Percentiles rank a stretch among this genome's conserved stretches.
These are phyloP conservation scores for Fusarium clavum DNA, from an alignment of 2,329 filamentous ascomycete species.

Conservation along the genomic window DNA sequence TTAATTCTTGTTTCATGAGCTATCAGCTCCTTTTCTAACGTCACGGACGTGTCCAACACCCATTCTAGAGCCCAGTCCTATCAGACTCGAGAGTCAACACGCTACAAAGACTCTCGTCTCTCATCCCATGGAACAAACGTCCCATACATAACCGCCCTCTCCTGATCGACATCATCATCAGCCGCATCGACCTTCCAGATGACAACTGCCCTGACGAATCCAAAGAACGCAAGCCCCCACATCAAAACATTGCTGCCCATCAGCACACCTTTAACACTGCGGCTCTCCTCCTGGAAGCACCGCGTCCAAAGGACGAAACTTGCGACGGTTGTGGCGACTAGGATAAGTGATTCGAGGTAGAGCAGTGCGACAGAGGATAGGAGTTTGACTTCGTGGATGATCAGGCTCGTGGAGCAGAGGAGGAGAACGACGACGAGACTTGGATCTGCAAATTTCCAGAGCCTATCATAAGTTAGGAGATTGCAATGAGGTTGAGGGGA, in stretches of 20 bases:
- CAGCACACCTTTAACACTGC: slow-evolving; percentile 42
- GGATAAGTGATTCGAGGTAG: slow-evolving; percentile 45
- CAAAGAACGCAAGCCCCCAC: slow-evolving; percentile 46
- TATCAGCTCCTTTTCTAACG: background rate
- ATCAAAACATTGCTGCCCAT: slow-evolving; percentile 46
- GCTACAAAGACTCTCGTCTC: slow-evolving; percentile 20
- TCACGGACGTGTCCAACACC: background rate
- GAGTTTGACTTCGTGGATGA: slow-evolving; percentile 44
- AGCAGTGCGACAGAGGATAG: slow-evolving; percentile 46
- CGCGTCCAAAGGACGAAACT: slow-evolving; percentile 40
- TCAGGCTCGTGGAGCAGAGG: slow-evolving; percentile 40
- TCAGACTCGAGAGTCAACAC: background rate
- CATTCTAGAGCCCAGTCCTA: background rate
- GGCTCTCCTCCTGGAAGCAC: slow-evolving; percentile 40
- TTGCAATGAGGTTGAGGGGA: fast-evolving
- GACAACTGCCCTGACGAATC: slow-evolving; percentile 46
- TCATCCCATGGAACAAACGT: slow-evolving; percentile 36
- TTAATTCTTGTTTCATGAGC: background rate
- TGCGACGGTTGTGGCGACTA: slow-evolving; percentile 36
- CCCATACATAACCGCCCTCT: slow-evolving; percentile 32
- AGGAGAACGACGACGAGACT: slow-evolving; percentile 36
- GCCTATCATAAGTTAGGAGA: slow-evolving; percentile 33
- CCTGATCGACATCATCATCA: slow-evolving; percentile 11
- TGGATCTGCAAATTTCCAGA: slow-evolving; percentile 44
- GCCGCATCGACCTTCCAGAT: slow-evolving; percentile 43